Evolutionary conservation across 2,329 filamentous ascomycete genomes (phyloP).

Genomic region (Alternaria incomplexa): DNA sequence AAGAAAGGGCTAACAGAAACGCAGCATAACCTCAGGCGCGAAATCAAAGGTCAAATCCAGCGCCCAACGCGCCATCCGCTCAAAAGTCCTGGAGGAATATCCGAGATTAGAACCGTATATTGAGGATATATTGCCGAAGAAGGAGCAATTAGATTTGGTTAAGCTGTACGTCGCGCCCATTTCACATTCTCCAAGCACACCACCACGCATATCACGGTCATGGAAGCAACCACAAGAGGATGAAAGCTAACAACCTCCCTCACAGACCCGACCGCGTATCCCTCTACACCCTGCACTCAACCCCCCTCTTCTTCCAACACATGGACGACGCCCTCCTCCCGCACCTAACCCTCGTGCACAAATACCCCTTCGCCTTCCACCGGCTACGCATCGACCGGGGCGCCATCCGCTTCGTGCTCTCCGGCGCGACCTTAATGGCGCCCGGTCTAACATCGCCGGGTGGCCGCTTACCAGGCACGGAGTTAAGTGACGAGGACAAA

Average conservation of each 20-base stretch:
- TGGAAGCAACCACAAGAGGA: background rate
- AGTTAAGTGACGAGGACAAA: slow-evolving; percentile 43
- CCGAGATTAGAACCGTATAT: slow-evolving; percentile 85
- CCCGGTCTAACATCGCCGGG: slow-evolving; percentile 87
- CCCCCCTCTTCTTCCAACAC: slow-evolving; percentile 91
- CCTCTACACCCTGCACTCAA: slow-evolving; percentile 80
- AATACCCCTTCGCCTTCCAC: slow-evolving; percentile 83
- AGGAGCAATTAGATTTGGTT: slow-evolving; percentile 85
- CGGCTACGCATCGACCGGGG: slow-evolving; percentile 90
- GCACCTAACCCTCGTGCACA: slow-evolving; percentile 87
- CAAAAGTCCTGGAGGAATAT: slow-evolving; percentile 82
- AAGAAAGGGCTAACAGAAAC: background rate
- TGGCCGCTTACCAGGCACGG: slow-evolving; percentile 72
- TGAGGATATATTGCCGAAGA: slow-evolving; percentile 95
- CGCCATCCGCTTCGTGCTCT: slow-evolving; percentile 94
- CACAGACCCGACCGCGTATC: slow-evolving; percentile 79
- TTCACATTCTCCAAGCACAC: background rate
- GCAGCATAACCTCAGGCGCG: slow-evolving; percentile 74
- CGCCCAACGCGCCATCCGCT: slow-evolving; percentile 83
- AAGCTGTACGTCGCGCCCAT: slow-evolving; percentile 67
- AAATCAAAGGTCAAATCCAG: slow-evolving; percentile 99
- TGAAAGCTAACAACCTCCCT: slow-evolving; percentile 7
- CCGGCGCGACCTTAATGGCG: slow-evolving; percentile 93
- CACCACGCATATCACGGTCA: background rate
- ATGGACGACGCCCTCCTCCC: slow-evolving; percentile 79